Evolutionary conservation across 768 basidiomycete genomes (phyloP).

Genomic region (Suillus lakei): DNA sequence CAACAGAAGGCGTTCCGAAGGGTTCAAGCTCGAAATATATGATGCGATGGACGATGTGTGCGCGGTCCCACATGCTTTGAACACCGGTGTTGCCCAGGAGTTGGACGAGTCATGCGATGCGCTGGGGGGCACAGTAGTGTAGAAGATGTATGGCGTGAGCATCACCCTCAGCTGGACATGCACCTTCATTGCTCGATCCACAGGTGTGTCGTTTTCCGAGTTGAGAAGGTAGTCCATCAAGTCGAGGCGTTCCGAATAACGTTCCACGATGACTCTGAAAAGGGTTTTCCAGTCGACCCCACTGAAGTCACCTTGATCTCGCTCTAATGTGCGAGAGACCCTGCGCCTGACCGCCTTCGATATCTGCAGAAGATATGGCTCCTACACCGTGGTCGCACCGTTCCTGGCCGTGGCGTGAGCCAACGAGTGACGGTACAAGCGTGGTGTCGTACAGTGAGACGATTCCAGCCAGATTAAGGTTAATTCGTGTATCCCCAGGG

Average conservation of each 20-base stretch:
- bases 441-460: slow-evolving; percentile 34
- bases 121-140: neutral
- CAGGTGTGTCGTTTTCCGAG: neutral
- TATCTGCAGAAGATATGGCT: slow-evolving; percentile 20
- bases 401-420: slow-evolving; percentile 19
- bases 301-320: slow-evolving; percentile 21
- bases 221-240: slow-evolving; percentile 43
- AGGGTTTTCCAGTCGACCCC: slow-evolving; percentile 49
- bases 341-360: slow-evolving; percentile 10
- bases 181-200: slow-evolving; percentile 12
- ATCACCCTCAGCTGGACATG: slow-evolving; percentile 27
- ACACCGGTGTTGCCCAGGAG: slow-evolving; percentile 17
- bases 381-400: slow-evolving; percentile 25
- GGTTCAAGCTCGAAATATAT: slow-evolving; percentile 12
- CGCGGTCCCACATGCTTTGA: slow-evolving; percentile 15
- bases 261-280: slow-evolving; percentile 42
- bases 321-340: slow-evolving; percentile 10
- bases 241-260: slow-evolving; percentile 47
- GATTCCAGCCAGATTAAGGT: slow-evolving; percentile 25
- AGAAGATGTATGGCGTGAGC: slow-evolving; percentile 17
- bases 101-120: neutral
- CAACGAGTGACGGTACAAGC: slow-evolving; percentile 23
- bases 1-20: slow-evolving; percentile 19
- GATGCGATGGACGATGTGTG: slow-evolving; percentile 14
- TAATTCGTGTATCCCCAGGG: slow-evolving; percentile 33